Evolutionary conservation across 257 asterid genomes (phyloP).

Genomic region (Verbena officinalis): DNA sequence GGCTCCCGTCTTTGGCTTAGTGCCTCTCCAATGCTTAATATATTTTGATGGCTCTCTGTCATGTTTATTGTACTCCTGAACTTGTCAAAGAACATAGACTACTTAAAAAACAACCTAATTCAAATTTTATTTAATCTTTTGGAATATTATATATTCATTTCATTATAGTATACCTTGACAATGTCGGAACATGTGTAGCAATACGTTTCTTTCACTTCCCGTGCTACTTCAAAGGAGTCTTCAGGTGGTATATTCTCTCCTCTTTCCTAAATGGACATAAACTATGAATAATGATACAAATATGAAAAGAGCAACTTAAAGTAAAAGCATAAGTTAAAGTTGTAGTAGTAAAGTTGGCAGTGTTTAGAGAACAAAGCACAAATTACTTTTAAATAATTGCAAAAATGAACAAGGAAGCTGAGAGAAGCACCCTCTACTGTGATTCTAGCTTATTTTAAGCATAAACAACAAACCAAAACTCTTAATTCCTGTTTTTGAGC

Average conservation of each 20-base stretch:
- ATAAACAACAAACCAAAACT: no score
- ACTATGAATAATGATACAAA: background rate
- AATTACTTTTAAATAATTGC: no score
- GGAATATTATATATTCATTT: background rate
- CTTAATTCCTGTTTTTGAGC: no score
- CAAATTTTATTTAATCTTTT: background rate
- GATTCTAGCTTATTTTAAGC: no score
- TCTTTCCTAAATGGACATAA: constrained; percentile 74
- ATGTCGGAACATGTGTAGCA: constrained; percentile 97
- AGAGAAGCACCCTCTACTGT: no score
- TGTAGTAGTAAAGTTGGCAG: no score
- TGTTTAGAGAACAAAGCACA: no score
- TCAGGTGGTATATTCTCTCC: constrained; percentile 94
- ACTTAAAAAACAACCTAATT: constrained; percentile 2
- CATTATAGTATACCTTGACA: constrained; percentile 70
- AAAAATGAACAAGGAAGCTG: no score
- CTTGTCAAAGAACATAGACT: constrained; percentile 32
- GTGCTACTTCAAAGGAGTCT: constrained; percentile 90
- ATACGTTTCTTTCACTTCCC: constrained; percentile 88
- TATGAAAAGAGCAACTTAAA: no score
- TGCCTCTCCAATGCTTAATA: constrained; percentile 91
- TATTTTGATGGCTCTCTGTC: constrained; percentile 92
- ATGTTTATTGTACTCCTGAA: constrained; percentile 92
- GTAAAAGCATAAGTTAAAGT: no score
- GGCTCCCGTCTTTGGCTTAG: constrained; percentile 97